phyloP scores from a whole-genome alignment of 345 rosid genomes.

The Carallia pectinifolia region DNA sequence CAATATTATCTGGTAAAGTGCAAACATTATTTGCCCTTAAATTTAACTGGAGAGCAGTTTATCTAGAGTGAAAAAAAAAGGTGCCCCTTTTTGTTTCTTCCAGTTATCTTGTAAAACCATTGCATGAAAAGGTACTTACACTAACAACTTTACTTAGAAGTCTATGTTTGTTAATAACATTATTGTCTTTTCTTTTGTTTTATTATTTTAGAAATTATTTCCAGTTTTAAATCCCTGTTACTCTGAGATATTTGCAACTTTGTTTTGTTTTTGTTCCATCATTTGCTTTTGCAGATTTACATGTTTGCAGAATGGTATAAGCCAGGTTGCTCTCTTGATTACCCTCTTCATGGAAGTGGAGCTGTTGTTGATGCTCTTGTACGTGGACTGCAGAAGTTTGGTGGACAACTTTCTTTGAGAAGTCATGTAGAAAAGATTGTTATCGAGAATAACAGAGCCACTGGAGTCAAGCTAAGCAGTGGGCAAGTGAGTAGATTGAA shows the following conservation, averaged over 20 bases:
- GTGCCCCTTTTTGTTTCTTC: too few species aligned
- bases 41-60: background rate
- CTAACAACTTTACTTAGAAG: too few species aligned
- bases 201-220: background rate
- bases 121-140: too few species aligned
- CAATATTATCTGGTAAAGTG: background rate
- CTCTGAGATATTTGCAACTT: background rate
- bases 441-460: slow-evolving; percentile 70
- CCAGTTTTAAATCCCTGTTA: background rate
- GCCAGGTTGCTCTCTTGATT: slow-evolving; percentile 80
- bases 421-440: slow-evolving; percentile 81
- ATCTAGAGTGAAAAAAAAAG: background rate
- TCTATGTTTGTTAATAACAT: too few species aligned
- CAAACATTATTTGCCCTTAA: background rate
- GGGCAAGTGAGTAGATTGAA: slow-evolving; percentile 66
- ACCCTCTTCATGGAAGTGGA: slow-evolving; percentile 83
- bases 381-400: slow-evolving; percentile 77
- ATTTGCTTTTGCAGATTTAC: slow-evolving; percentile 56
- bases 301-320: slow-evolving; percentile 99
- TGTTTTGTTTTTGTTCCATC: background rate
- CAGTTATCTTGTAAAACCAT: too few species aligned
- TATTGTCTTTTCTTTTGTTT: too few species aligned
- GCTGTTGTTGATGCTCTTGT: slow-evolving; percentile 82
- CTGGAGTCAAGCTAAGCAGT: slow-evolving; percentile 73
- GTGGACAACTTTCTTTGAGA: slow-evolving; percentile 63